Evolutionary conservation across 2,329 filamentous ascomycete species (phyloP), one percentile per base, ranked within the genome.

Genomic region (Apiospora hydei): DNA sequence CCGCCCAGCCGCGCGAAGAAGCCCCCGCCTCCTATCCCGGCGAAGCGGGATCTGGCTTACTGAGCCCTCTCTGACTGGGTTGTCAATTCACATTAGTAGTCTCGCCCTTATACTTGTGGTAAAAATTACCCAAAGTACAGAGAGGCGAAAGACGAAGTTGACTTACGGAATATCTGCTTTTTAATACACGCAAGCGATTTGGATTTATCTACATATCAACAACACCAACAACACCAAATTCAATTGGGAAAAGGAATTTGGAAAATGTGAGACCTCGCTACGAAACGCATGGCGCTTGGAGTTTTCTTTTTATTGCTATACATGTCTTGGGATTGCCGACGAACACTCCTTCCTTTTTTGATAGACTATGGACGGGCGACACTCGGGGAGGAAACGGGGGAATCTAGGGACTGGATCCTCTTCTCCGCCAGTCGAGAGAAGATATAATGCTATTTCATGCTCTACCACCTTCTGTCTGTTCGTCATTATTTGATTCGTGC

Each of bases 11-110:
- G 84, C 44, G 79, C 83, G 71, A 89, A 89, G 84, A 90, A 90
- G 82, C 86, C 88, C 2, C 82, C 87, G 11, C 87, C 87, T 46
- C 88, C 86, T 2, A 85, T 88, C 74, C 85, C 87, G 16, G 83
- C 83, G 2, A 80, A 77, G 71, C 75, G 79, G 47, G 77, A 78
- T n/a, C 30, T 73, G 44, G 69, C 74, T 43, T 80, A 80, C 69
- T 79, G 75, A 69, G 26, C 46, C 38, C 1, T 4, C 2, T 26
- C 24, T 30, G 49, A 5, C 46, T 21, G 18, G 21, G 24, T 51
- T 24, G 47, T 24, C 47, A 24, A 26, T 57, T 57, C 51, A 57
- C 14, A 30, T 57, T 14, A 34, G 26, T 43, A 18, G 26, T 13
- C 24, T 30, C 13, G 14, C 51, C 16, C 51, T 34, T 7, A 8